These are phyloP conservation scores for Sporisorium graminicola DNA, from an alignment of 1,284 basidiomycete species.

Conservation along the genomic window DNA sequence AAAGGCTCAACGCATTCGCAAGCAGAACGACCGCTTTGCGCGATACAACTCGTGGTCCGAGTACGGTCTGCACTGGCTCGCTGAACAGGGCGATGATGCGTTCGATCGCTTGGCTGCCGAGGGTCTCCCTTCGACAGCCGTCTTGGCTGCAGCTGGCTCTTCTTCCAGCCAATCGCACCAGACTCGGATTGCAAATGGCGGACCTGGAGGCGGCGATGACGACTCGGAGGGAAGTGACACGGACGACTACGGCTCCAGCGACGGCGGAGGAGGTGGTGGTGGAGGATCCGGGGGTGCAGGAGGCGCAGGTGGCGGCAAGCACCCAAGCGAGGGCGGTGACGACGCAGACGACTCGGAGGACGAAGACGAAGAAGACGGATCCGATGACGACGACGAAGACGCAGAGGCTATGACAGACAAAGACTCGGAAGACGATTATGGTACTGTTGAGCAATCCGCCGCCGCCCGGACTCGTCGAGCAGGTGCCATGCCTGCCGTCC, in stretches of 20 bases:
- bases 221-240: slow-evolving; percentile 40
- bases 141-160: slow-evolving; percentile 26
- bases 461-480: slow-evolving; percentile 10
- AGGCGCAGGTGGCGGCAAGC: slow-evolving; percentile 37
- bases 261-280: slow-evolving; percentile 41
- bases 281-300: slow-evolving; percentile 41
- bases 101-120: slow-evolving; percentile 33
- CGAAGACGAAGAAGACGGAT: slow-evolving; percentile 17
- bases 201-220: slow-evolving; percentile 20
- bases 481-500: slow-evolving; percentile 15
- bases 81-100: slow-evolving; percentile 26
- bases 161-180: slow-evolving; percentile 11
- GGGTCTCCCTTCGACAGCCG: slow-evolving; percentile 18
- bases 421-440: slow-evolving; percentile 59
- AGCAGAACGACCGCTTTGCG: slow-evolving; percentile 32
- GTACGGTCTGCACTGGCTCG: slow-evolving; percentile 35
- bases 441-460: slow-evolving; percentile 9
- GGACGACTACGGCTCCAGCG: slow-evolving; percentile 62
- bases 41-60: slow-evolving; percentile 45
- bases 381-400: slow-evolving; percentile 35
- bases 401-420: slow-evolving; percentile 39
- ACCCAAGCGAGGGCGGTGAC: slow-evolving; percentile 22
- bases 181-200: slow-evolving; percentile 12
- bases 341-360: slow-evolving; percentile 29
- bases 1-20: slow-evolving; percentile 41